Base-by-base conservation (phyloP, 352 stramenopile species). In the Phytophthora boehmeriae region DNA sequence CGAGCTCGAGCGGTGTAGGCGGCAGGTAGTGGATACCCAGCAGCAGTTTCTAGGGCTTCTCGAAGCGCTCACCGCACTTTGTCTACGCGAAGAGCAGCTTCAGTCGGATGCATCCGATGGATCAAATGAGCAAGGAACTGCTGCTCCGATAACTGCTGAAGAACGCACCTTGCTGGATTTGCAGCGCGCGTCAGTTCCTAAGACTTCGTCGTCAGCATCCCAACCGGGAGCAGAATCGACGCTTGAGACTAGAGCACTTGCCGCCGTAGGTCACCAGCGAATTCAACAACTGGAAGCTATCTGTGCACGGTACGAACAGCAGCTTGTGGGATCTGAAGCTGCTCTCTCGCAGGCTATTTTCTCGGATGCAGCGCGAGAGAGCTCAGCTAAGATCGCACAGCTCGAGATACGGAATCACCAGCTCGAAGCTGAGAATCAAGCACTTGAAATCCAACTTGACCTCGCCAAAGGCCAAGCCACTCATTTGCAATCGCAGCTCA, bases 161-260 rank as follows among this genome's bases (percentile, higher is more conserved):
- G 75, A 89, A 27, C 65, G 61, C 8, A 83, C 78, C 9, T 22
- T 90, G 13, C 41, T 58, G n/a, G 80, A 90, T 36, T 69, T 90
- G 17, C 62, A 86, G 27, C 39, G 43, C 28, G 65, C 63, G 0
- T 34, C 45, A 25, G 66, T 53, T 5, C 19, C 51, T 0, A 58
- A 36, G 39, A 47, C 22, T 16, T 47, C 47, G 9, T 39, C 25
- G 9, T 42, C 10, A 5, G 4, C 17, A 30, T 4, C 43, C 5
- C 2, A 3, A 30, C 28, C 32, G 6, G 25, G 25, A 30, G 25
- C 25, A 42, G 23, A 44, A 8, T 68, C 52, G 11, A 64, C 45
- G 35, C 13, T 76, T 22, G 44, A 89, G 43, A 88, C 78, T 0
- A 66, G 78, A 16, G 78, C 76, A 5, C 59, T 90, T 9, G 54